A percentile compares a stretch with the other conserved stretches of the same genome.
Conservation (phyloP, 805 yeast species). For the Lipomyces yamadae region DNA sequence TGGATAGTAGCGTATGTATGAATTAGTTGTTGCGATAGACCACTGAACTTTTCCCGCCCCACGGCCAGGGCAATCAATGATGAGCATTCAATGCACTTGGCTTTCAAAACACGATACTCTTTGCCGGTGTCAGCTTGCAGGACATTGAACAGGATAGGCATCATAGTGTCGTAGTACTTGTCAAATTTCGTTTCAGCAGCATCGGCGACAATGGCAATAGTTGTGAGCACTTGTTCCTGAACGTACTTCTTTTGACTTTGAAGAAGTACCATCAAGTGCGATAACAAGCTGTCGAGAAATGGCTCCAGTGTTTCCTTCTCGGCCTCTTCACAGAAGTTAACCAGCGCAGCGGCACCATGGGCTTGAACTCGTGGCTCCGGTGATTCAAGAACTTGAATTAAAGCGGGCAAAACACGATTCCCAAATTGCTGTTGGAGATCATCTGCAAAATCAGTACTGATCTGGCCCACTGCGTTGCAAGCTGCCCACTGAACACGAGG, state of each 20-base stretch:
- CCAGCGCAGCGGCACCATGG: conserved; percentile 98
- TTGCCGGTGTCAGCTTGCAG: conserved; percentile 73
- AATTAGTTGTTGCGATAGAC: conserved; percentile 74
- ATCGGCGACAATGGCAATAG: conserved; percentile 96
- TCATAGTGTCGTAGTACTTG: conserved; percentile 91
- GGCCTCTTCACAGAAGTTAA: conserved; percentile 92
- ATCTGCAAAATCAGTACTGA: conserved; percentile 89
- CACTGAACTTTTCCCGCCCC: conserved; percentile 83
- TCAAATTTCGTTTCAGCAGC: conserved; percentile 87
- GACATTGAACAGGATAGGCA: conserved; percentile 84
- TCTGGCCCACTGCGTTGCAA: conserved; percentile 95
- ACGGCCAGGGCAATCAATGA: conserved; percentile 94
- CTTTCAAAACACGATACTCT: conserved; percentile 79
- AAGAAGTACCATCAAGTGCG: conserved; percentile 72
- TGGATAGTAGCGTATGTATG: conserved; percentile 76
- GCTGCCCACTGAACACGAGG: conserved; percentile 97
- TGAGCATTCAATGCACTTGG: conserved; percentile 94
- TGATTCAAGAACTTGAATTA: conserved; percentile 77
- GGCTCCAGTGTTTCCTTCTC: conserved; percentile 86
- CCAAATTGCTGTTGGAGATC: conserved; percentile 82
- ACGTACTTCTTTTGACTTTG: conserved; percentile 90
- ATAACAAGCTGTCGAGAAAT: conserved; percentile 80
- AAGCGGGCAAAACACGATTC: conserved; percentile 79
- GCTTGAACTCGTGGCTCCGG: conserved; percentile 90
- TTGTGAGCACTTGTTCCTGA: conserved; percentile 95